Conservation (phyloP, 495 filamentous ascomycete species). For the Darksidea phi region DNA sequence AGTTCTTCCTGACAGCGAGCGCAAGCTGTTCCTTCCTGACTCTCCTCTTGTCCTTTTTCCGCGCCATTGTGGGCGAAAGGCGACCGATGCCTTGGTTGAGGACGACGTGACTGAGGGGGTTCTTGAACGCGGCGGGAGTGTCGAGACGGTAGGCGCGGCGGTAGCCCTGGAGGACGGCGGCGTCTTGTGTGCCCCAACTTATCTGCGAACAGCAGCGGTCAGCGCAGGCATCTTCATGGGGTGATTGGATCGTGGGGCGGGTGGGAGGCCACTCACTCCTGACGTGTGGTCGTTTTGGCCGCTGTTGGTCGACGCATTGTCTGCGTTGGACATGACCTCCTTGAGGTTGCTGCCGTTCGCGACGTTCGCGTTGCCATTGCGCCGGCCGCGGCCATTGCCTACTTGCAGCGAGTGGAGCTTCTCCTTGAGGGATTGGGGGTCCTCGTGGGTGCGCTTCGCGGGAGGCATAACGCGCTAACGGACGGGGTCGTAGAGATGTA, state of each 20-base stretch:
- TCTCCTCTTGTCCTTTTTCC: slow-evolving; percentile 59
- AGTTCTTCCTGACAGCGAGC: slow-evolving; percentile 81
- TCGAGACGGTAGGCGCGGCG: slow-evolving; percentile 72
- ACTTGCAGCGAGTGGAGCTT: slow-evolving; percentile 30
- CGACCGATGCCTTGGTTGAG: slow-evolving; percentile 71
- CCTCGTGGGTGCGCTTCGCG: slow-evolving; percentile 33
- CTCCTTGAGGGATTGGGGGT: slow-evolving; percentile 31
- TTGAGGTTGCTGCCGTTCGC: slow-evolving; percentile 41
- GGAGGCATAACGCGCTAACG: slow-evolving; percentile 28
- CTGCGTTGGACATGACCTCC: slow-evolving; percentile 39
- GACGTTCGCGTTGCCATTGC: slow-evolving; percentile 25
- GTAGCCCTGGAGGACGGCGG: slow-evolving; percentile 74
- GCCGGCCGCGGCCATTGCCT: slow-evolving; percentile 24
- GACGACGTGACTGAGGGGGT: slow-evolving; percentile 67
- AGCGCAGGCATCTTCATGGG: neutral
- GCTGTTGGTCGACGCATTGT: slow-evolving; percentile 31
- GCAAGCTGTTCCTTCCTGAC: slow-evolving; percentile 77
- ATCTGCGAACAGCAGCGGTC: slow-evolving; percentile 54
- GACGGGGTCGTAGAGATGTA: neutral
- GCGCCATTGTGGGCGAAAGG: slow-evolving; percentile 70
- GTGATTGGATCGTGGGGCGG: neutral
- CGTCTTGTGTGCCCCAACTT: slow-evolving; percentile 71
- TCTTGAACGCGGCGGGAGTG: slow-evolving; percentile 67
- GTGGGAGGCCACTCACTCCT: slow-evolving; percentile 32
- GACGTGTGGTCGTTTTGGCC: slow-evolving; percentile 34